Evolutionary conservation across 192 early-diverging fungal species (phyloP), one percentile per base, ranked within the genome.

Genomic region (Spizellomyces sp.): DNA sequence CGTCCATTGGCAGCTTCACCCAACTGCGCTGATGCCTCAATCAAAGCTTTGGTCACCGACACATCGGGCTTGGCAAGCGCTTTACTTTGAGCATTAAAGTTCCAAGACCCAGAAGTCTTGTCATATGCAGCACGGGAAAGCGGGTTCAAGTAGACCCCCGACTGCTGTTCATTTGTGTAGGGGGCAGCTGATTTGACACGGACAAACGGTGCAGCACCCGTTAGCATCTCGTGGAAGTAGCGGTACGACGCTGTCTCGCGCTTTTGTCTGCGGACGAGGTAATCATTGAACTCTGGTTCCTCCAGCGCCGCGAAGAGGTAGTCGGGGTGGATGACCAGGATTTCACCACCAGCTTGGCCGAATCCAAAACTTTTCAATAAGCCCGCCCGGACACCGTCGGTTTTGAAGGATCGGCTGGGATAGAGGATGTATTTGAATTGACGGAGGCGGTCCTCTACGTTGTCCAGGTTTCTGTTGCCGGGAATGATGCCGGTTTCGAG

Each of bases 331-430:
- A 97, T 81, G 54, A 95, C 75, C 5, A 97, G 87, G 5, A 91
- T 75, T 73, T 97, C 95, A 69, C 87, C 94, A 64, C 95, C 95
- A 60, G 92, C 95, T 80, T 97, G 95, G 58, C 95, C 94, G 81
- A 95, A 97, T 48, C 95, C 95, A 79, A 97, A 97, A 47, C 89
- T 91, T 84, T 97, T 97, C 71, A 97, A 86, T 60, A 97, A 70
- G 71, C 84, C 94, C 4, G 95, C 94, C 81, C 93, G 94, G 75
- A 97, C 71, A 63, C 95, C 94, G 67, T 93, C 86, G 14, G 95
- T 97, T 74, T 93, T 88, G 69, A 97, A 93, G 15, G 93, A 86
- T 70, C 90, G 86, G 52, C 89, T 91, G 14, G 91, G 91, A 79
- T 94, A 98, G 41, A 95, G 69, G 48, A 92, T 80, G 77, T 94